Evolutionary conservation across 2,329 filamentous ascomycete genomes (phyloP).

Genomic region (Trichoderma breve): DNA sequence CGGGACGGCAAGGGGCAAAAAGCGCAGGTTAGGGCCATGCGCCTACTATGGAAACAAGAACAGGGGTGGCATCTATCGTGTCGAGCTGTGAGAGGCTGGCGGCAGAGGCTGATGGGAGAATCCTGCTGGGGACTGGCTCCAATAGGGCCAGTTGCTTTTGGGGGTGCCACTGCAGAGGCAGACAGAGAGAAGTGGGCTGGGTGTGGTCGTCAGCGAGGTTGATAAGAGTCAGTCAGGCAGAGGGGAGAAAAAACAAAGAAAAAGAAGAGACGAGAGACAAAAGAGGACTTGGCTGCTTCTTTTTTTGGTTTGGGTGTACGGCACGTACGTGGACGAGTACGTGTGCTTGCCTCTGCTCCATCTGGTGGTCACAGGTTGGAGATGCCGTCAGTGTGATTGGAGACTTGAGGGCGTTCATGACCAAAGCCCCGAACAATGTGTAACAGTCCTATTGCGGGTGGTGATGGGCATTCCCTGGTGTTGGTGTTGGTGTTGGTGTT

Average conservation of each 20-base stretch:
- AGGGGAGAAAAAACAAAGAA: background rate
- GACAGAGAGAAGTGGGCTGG: background rate
- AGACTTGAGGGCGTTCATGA: background rate
- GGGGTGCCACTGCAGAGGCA: background rate
- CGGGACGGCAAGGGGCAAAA: conserved; percentile 15
- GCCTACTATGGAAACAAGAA: conserved; percentile 2
- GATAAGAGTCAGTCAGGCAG: background rate
- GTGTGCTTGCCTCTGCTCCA: background rate
- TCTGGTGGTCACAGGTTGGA: background rate
- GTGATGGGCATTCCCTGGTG: conserved; percentile 1
- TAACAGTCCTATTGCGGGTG: background rate
- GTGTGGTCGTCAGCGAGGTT: background rate
- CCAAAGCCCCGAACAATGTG: background rate
- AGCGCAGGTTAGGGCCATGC: conserved; percentile 12
- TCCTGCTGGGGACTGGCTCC: conserved; percentile 22
- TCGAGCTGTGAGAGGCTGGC: conserved; percentile 35
- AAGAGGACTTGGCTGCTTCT: too few species aligned
- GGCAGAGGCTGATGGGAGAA: conserved; percentile 22
- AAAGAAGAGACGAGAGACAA: background rate
- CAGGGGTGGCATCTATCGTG: conserved; percentile 28
- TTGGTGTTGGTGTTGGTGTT: background rate
- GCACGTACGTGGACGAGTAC: background rate
- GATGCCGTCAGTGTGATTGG: background rate
- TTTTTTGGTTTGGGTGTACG: background rate
- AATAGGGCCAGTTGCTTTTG: background rate